Percentiles rank a stretch among this genome's conserved stretches.
Conservation (phyloP, 2,329 filamentous ascomycete genomes). For the Epichloe baconii region DNA sequence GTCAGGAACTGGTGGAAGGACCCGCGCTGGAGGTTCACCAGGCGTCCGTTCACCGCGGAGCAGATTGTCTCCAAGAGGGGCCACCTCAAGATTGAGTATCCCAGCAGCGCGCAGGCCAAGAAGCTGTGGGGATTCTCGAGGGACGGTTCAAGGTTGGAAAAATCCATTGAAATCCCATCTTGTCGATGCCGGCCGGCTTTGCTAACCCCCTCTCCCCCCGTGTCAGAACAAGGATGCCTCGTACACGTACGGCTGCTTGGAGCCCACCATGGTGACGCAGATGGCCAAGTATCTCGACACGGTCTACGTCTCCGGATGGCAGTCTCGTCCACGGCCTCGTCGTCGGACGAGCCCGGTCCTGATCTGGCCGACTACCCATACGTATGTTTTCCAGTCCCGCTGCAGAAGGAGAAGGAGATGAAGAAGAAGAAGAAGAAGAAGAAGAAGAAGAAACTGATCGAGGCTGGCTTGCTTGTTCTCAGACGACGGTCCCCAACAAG, state of each 20-base stretch:
- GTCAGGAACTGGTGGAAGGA: constrained; percentile 94
- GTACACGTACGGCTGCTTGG: constrained; percentile 93
- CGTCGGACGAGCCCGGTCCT: constrained; percentile 89
- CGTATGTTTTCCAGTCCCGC: constrained; percentile 31
- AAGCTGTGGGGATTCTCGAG: constrained; percentile 92
- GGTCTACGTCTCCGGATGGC: constrained; percentile 97
- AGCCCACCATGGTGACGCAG: constrained; percentile 96
- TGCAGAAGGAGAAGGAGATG: background rate
- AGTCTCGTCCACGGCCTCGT: constrained; percentile 94
- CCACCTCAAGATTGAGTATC: constrained; percentile 79
- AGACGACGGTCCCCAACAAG: constrained; percentile 98
- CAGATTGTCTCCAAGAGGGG: constrained; percentile 90
- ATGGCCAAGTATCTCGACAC: constrained; percentile 99
- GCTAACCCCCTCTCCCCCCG: too few relatives aligned
- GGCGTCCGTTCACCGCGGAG: constrained; percentile 86
- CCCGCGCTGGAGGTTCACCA: constrained; percentile 84
- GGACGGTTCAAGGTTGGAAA: constrained; percentile 58
- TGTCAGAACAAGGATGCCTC: constrained; percentile 52
- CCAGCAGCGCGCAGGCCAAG: constrained; percentile 78
- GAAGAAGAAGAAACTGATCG: too few relatives aligned
- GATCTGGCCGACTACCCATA: constrained; percentile 97
- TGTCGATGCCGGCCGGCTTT: too few relatives aligned
- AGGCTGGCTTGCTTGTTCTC: background rate
- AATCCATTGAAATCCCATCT: too few relatives aligned
- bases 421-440: too few relatives aligned